A percentile compares a stretch with the other conserved stretches of the same genome.
phyloP scores from a whole-genome alignment of 2,329 filamentous ascomycete species.

The Botrytis byssoidea region DNA sequence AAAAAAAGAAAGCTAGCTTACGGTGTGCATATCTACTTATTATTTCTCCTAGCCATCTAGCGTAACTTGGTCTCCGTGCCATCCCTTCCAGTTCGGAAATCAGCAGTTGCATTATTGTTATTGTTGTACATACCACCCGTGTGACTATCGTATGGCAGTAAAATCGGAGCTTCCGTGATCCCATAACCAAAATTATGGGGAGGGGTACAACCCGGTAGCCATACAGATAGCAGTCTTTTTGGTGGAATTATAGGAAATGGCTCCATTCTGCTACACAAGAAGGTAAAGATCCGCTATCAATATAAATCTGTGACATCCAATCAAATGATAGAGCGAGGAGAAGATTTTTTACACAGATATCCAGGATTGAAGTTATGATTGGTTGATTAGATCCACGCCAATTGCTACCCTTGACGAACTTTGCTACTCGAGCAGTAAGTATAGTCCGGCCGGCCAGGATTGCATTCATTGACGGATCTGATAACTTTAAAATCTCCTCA shows the following conservation, averaged over 20 bases:
- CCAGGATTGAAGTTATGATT: neutral
- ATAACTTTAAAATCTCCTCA: slow-evolving; percentile 13
- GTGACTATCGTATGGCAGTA: neutral
- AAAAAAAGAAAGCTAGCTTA: neutral
- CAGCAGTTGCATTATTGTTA: neutral
- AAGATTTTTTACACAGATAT: neutral
- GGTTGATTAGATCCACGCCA: neutral
- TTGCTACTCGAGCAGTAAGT: neutral
- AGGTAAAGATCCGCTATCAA: neutral
- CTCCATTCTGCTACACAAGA: neutral
- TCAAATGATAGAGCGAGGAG: neutral
- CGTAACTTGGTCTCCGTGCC: neutral
- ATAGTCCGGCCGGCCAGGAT: neutral
- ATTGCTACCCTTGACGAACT: neutral
- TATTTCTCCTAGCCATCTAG: neutral
- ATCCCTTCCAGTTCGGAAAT: neutral
- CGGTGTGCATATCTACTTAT: neutral
- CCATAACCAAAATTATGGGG: neutral
- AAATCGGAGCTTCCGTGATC: slow-evolving; percentile 2
- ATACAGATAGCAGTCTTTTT: neutral
- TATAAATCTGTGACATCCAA: neutral
- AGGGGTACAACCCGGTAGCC: neutral
- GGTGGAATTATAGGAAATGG: neutral
- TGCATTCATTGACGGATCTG: neutral
- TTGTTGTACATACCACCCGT: neutral